Conservation (phyloP, 2,329 filamentous ascomycete species). For the Fusarium chaquense region DNA sequence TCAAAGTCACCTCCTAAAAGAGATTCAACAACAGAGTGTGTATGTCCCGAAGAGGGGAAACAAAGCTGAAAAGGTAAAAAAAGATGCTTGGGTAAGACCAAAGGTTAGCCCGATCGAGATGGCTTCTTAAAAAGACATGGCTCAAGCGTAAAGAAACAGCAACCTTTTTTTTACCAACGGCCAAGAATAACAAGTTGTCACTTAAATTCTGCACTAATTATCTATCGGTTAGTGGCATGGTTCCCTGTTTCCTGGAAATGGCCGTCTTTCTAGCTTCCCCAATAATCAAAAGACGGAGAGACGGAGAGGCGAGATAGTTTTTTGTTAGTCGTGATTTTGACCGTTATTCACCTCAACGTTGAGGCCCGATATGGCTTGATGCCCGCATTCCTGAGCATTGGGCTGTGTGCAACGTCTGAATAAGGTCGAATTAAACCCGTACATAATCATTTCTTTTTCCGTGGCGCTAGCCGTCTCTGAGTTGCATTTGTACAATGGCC, state of each 20-base stretch:
- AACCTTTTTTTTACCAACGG: background rate
- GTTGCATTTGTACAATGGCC: background rate
- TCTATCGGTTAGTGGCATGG: background rate
- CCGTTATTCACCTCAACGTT: background rate
- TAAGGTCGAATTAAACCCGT: no score
- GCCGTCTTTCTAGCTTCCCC: background rate
- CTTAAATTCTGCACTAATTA: background rate
- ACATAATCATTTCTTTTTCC: no score
- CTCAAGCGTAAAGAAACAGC: background rate
- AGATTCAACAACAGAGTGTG: background rate
- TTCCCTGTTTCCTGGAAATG: background rate
- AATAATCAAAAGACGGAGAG: no score
- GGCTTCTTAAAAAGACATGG: background rate
- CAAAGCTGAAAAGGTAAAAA: no score
- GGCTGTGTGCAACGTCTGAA: background rate
- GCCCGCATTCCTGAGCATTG: background rate
- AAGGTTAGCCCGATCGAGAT: background rate
- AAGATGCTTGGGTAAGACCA: background rate
- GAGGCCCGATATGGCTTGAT: slow-evolving; percentile 5
- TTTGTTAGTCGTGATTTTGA: background rate
- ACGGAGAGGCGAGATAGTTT: background rate
- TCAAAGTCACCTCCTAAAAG: no score
- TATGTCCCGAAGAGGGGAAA: no score
- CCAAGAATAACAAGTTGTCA: background rate
- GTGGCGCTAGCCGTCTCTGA: background rate